Percentiles rank a stretch among this genome's conserved stretches.
Evolutionary conservation across 2,329 filamentous ascomycete genomes (phyloP).

Genomic region (Elsinoe australis): DNA sequence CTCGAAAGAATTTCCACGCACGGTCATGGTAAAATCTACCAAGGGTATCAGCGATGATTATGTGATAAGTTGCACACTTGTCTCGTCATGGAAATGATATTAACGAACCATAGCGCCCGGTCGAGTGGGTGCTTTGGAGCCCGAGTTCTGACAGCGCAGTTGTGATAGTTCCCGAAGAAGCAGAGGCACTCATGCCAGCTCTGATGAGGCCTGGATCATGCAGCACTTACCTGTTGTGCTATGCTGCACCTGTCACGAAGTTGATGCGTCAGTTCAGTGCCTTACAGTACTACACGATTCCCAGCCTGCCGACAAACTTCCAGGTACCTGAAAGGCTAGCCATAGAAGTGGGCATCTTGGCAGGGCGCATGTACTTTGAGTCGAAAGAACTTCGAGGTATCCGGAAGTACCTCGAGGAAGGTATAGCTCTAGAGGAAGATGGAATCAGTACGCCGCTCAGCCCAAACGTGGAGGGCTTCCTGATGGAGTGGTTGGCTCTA

Average conservation of each 20-base stretch:
- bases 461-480: conserved; percentile 38
- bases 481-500: conserved; percentile 51
- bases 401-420: conserved; percentile 25
- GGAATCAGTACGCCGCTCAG: conserved; percentile 24
- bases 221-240: conserved; percentile 45
- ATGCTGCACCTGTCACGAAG: conserved; percentile 53
- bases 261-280: conserved; percentile 54
- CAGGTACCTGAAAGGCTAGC: conserved; percentile 46
- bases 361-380: conserved; percentile 54
- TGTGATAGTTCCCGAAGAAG: conserved; percentile 57
- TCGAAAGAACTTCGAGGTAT: conserved; percentile 38
- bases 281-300: conserved; percentile 48
- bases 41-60: conserved; percentile 37
- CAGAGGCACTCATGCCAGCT: conserved; percentile 46
- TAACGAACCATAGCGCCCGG: conserved; percentile 33
- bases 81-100: not conserved
- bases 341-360: conserved; percentile 53
- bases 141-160: conserved; percentile 42
- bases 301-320: conserved; percentile 37
- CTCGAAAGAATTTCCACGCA: conserved; percentile 44
- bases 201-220: conserved; percentile 27
- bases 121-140: conserved; percentile 58
- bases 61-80: conserved; percentile 27
- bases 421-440: not conserved
- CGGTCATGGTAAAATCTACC: conserved; percentile 40